A percentile compares a stretch with the other conserved stretches of the same genome.
Evolutionary conservation across 2,329 filamentous ascomycete species (phyloP).

Genomic region (Colletotrichum tropicale): DNA sequence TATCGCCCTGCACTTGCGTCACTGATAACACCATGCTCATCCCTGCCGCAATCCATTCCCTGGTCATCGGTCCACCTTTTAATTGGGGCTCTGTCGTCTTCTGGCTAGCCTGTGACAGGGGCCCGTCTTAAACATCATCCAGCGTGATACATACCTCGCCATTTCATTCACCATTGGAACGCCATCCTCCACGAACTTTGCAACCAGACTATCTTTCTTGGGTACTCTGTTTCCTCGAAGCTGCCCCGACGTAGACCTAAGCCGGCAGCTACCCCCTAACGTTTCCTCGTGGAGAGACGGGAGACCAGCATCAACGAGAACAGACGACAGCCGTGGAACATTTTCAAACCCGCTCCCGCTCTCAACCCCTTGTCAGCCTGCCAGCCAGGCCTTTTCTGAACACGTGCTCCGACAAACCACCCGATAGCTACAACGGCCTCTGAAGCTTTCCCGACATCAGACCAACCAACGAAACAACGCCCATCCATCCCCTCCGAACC

Average conservation of each 20-base stretch:
- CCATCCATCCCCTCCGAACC: neutral
- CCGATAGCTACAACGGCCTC: neutral
- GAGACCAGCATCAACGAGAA: neutral
- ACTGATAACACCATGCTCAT: conserved; percentile 20
- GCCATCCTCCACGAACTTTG: neutral
- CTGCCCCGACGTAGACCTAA: neutral
- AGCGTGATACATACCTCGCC: conserved; percentile 18
- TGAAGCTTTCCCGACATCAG: conserved; percentile 16
- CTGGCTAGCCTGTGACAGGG: conserved; percentile 18
- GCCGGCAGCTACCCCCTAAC: neutral
- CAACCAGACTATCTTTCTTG: neutral
- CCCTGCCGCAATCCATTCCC: conserved; percentile 3
- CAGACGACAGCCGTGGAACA: neutral
- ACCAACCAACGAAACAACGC: conserved; percentile 1
- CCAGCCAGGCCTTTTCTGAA: conserved; percentile 4
- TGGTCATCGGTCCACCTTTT: conserved; percentile 14
- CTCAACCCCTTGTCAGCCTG: neutral
- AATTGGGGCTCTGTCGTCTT: conserved; percentile 16
- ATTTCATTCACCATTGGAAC: neutral
- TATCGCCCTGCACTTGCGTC: conserved; percentile 21
- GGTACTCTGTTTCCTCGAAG: neutral
- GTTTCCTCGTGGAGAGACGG: neutral
- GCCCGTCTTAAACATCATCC: conserved; percentile 14
- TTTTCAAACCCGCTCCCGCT: neutral
- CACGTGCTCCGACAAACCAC: conserved; percentile 16